Conservation (phyloP, 2,329 filamentous ascomycete genomes). For the Nigrospora sphaerica region DNA sequence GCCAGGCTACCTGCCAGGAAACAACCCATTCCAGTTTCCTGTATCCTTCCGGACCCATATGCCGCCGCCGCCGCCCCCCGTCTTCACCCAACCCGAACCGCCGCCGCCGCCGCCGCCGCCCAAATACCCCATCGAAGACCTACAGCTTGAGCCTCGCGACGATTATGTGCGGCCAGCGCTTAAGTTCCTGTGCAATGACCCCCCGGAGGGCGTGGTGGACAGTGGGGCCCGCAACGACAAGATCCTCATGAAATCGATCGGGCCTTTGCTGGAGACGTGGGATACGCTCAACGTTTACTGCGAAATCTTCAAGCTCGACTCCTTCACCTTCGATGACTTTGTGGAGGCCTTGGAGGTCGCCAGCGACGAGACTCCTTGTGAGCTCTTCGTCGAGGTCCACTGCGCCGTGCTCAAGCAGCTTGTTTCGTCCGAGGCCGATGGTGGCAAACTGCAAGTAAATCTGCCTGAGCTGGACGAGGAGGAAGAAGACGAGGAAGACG, state of each 20-base stretch:
- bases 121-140: conserved; percentile 93
- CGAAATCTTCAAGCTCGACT: conserved; percentile 88
- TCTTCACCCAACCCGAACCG: conserved; percentile 34
- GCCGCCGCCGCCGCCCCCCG: conserved; percentile 37
- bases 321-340: conserved; percentile 96
- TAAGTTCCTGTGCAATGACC: conserved; percentile 67
- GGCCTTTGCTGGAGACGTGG: conserved; percentile 83
- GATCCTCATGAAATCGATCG: conserved; percentile 79
- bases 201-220: conserved; percentile 41
- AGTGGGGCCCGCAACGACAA: conserved; percentile 44
- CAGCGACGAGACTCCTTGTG: conserved; percentile 66
- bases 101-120: conserved; percentile 67
- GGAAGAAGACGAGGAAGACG: conserved; percentile 55
- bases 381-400: conserved; percentile 84
- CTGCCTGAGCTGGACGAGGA: conserved; percentile 70
- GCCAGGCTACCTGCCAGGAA: conserved; percentile 31
- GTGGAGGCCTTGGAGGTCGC: conserved; percentile 78
- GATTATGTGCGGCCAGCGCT: conserved; percentile 64
- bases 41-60: conserved; percentile 34
- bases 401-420: conserved; percentile 85
- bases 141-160: conserved; percentile 68
- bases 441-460: conserved; percentile 71
- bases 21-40: conserved; percentile 40
- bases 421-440: conserved; percentile 66
- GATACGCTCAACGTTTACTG: conserved; percentile 98